Conservation (phyloP, 1,284 basidiomycete genomes). For the Boletus smithii region DNA sequence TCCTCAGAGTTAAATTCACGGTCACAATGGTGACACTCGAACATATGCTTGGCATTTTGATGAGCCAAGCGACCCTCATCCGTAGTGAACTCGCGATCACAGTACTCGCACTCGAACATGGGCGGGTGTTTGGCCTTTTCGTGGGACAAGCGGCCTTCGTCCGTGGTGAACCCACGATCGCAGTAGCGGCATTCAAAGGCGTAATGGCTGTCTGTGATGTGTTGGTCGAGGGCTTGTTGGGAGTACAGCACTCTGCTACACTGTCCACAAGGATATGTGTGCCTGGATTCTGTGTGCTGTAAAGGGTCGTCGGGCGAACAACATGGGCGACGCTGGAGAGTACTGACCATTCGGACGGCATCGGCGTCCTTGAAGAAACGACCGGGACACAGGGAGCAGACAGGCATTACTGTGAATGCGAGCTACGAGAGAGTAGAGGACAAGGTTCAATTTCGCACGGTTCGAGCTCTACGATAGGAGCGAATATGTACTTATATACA, state of each 20-base stretch:
- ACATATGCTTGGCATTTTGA: slow-evolving; percentile 15
- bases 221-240: slow-evolving; percentile 12
- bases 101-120: slow-evolving; percentile 8
- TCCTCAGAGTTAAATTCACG: slow-evolving; percentile 8
- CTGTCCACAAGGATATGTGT: slow-evolving; percentile 10
- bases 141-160: not conserved
- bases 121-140: not conserved
- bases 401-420: slow-evolving; percentile 14
- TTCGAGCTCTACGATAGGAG: slow-evolving; percentile 2
- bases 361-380: slow-evolving; percentile 14
- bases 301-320: not conserved
- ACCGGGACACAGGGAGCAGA: slow-evolving; percentile 16
- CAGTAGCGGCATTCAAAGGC: slow-evolving; percentile 12
- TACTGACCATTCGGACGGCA: slow-evolving; percentile 20
- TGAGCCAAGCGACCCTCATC: slow-evolving; percentile 4
- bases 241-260: slow-evolving; percentile 14
- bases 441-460: slow-evolving; percentile 6
- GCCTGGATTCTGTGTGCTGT: slow-evolving; percentile 22
- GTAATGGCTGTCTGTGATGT: slow-evolving; percentile 16
- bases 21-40: slow-evolving; percentile 21
- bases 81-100: slow-evolving; percentile 8
- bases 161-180: slow-evolving; percentile 4
- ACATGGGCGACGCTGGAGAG: not conserved
- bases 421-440: not conserved
- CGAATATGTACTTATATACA: too few species aligned